Evolutionary conservation across 2,329 filamentous ascomycete genomes (phyloP).

Genomic region (Cladosporium phlei): DNA sequence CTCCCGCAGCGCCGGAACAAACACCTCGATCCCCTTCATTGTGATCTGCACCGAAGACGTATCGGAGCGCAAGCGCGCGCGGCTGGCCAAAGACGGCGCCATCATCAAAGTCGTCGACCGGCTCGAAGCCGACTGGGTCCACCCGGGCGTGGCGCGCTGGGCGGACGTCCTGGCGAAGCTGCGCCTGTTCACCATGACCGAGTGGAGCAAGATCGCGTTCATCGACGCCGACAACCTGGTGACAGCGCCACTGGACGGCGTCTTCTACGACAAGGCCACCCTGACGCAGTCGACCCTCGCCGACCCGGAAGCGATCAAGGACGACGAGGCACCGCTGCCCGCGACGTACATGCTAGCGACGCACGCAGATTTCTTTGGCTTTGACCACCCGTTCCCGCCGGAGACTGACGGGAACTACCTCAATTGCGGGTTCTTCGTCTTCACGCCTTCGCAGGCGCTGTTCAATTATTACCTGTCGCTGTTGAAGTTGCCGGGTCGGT

Average conservation of each 20-base stretch:
- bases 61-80: constrained; percentile 31
- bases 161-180: constrained; percentile 35
- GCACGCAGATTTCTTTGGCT: constrained; percentile 30
- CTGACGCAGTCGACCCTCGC: constrained; percentile 27
- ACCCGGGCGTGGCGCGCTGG: constrained; percentile 27
- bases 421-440: constrained; percentile 38
- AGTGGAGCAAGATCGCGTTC: constrained; percentile 34
- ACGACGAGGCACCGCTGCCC: constrained; percentile 35
- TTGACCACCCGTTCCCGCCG: constrained; percentile 31
- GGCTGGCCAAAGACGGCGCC: constrained; percentile 34
- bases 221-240: constrained; percentile 33
- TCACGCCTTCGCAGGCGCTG: constrained; percentile 30
- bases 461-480: constrained; percentile 37
- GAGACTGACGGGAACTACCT: constrained; percentile 27
- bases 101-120: constrained; percentile 32
- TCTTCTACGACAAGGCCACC: constrained; percentile 36
- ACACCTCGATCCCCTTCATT: constrained; percentile 34
- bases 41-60: constrained; percentile 35
- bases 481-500: constrained; percentile 29
- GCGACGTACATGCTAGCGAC: constrained; percentile 38
- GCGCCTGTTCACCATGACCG: constrained; percentile 31
- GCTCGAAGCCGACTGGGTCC: constrained; percentile 31
- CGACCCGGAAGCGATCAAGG: constrained; percentile 20
- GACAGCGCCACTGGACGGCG: constrained; percentile 27
- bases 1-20: constrained; percentile 31